Evolutionary conservation across 1,139 yeast species (phyloP).

Genomic region (Saccharomyces hybrid): DNA sequence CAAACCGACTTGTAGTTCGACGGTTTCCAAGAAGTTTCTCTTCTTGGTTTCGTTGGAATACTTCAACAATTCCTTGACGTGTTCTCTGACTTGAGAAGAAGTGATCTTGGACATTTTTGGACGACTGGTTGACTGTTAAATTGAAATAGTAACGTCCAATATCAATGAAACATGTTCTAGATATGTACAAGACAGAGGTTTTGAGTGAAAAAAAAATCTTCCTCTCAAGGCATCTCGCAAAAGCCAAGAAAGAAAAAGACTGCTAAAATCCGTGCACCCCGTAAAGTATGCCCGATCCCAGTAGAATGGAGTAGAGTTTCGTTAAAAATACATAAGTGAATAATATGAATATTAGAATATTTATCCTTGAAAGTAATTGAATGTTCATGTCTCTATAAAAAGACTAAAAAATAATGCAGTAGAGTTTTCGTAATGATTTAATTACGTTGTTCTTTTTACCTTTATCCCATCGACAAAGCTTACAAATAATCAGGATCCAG

Average conservation of each 20-base stretch:
- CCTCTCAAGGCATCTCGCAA: neutral
- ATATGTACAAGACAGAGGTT: neutral
- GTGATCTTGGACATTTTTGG: slow-evolving; percentile 84
- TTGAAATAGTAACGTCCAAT: neutral
- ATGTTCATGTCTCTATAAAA: neutral
- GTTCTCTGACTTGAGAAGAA: slow-evolving; percentile 90
- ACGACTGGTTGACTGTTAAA: neutral
- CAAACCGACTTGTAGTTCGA: slow-evolving; percentile 98
- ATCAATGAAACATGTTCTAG: neutral
- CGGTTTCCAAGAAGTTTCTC: slow-evolving; percentile 99
- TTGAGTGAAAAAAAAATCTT: neutral
- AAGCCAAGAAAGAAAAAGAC: neutral
- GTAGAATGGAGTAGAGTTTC: neutral
- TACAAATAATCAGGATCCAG: slow-evolving; percentile 8
- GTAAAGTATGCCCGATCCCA: neutral
- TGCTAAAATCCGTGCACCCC: neutral
- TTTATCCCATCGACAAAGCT: neutral
- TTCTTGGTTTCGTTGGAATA: slow-evolving; percentile 93
- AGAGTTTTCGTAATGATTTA: neutral
- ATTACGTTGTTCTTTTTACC: neutral
- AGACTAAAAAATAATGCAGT: neutral
- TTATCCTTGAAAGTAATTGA: slow-evolving; percentile 1
- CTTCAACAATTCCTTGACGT: slow-evolving; percentile 88
- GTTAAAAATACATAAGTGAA: neutral
- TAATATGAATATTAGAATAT: neutral